Percentiles rank a stretch among this genome's conserved stretches.
These are phyloP conservation scores for Glycyrrhiza uralensis DNA, from an alignment of 306 rosid genomes.

Conservation along the genomic window DNA sequence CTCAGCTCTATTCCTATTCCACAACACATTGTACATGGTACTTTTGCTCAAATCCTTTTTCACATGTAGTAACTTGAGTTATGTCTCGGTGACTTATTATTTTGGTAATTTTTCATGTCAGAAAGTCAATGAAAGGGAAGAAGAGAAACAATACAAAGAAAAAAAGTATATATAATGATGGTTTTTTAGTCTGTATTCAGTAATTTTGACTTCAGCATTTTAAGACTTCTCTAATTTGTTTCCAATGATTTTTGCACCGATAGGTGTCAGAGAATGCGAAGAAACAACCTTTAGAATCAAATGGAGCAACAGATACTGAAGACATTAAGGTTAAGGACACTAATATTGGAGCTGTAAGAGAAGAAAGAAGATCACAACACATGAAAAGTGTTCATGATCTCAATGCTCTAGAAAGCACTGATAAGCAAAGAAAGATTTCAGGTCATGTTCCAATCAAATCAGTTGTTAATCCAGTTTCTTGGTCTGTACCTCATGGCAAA, in stretches of 20 bases:
- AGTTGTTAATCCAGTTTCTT: slow-evolving; percentile 35
- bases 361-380: slow-evolving; percentile 3
- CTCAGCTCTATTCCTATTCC: too few relatives aligned
- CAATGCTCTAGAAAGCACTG: background rate
- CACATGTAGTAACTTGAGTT: background rate
- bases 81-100: background rate
- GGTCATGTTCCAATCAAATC: slow-evolving; percentile 29
- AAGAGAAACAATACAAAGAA: background rate
- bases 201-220: background rate
- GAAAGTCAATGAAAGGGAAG: too few relatives aligned
- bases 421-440: slow-evolving; percentile 17
- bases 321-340: background rate
- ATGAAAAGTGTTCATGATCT: background rate
- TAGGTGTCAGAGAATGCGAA: slow-evolving; percentile 24
- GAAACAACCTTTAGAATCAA: slow-evolving; percentile 4
- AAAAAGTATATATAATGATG: too few relatives aligned
- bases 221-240: background rate
- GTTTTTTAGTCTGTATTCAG: background rate
- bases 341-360: background rate
- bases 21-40: background rate
- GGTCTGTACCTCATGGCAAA: slow-evolving; percentile 29
- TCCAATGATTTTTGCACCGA: background rate
- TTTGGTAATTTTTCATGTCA: background rate
- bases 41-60: background rate
- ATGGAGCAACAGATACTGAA: background rate